Percentiles rank a stretch among this genome's conserved stretches.
Evolutionary conservation across 805 yeast species (phyloP).

Genomic region (Saccharomycodes ludwigii): DNA sequence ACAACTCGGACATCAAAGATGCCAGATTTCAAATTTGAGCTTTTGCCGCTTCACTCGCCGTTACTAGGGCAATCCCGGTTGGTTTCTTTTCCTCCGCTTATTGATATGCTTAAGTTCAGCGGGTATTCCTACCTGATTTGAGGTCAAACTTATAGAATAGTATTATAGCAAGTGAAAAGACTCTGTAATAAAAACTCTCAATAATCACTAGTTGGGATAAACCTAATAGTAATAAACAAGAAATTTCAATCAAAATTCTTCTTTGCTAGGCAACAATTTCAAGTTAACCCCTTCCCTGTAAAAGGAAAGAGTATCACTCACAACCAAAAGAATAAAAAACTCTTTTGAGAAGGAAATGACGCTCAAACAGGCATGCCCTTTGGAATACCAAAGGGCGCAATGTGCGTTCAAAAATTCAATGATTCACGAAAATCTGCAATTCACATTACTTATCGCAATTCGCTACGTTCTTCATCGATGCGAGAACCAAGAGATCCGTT

Average conservation of each 20-base stretch:
- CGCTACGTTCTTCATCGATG: conserved; percentile 36
- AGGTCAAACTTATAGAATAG: conserved; percentile 24
- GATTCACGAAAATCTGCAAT: conserved; percentile 27
- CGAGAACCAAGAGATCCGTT: conserved; percentile 33
- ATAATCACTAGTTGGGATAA: conserved; percentile 25
- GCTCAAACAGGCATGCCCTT: conserved; percentile 30
- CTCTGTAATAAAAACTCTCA: too few relatives aligned
- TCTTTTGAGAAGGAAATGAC: conserved; percentile 26
- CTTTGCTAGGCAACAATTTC: conserved; percentile 28
- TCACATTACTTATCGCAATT: conserved; percentile 32
- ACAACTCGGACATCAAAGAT: conserved; percentile 28
- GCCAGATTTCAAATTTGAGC: conserved; percentile 33
- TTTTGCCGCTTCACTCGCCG: conserved; percentile 30
- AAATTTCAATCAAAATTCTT: conserved; percentile 33
- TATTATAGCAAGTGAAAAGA: too few relatives aligned
- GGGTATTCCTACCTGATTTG: conserved; percentile 29
- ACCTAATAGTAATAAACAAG: conserved; percentile 24
- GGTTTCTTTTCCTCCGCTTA: conserved; percentile 36
- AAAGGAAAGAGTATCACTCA: conserved; percentile 25
- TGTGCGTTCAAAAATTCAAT: conserved; percentile 36
- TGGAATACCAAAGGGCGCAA: conserved; percentile 31
- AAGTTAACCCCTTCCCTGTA: conserved; percentile 24
- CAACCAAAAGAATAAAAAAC: conserved; percentile 23
- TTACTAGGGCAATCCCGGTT: conserved; percentile 33
- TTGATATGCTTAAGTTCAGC: conserved; percentile 35